These are phyloP conservation scores for Pharnaceum exiguum DNA, from an alignment of 148 eudicot genomes.

Conservation along the genomic window DNA sequence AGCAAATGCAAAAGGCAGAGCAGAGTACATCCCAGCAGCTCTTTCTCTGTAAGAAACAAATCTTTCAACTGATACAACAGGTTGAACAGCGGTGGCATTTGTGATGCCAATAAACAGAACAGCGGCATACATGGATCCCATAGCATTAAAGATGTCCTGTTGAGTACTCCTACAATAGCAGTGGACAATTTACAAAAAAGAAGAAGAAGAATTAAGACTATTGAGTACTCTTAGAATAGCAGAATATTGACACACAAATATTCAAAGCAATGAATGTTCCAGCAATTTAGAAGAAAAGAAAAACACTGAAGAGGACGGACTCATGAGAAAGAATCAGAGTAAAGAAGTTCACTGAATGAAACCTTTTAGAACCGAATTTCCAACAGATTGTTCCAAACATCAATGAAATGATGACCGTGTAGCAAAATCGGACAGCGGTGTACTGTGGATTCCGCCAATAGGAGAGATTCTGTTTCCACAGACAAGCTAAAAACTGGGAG, in stretches of 20 bases:
- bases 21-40: slow-evolving; percentile 95
- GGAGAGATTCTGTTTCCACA: slow-evolving; percentile 75
- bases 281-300: neutral
- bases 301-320: too few species aligned
- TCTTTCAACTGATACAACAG: slow-evolving; percentile 76
- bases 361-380: slow-evolving; percentile 78
- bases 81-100: slow-evolving; percentile 81
- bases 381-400: slow-evolving; percentile 86
- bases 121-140: slow-evolving; percentile 97
- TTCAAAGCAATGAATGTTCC: too few species aligned
- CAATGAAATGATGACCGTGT: slow-evolving; percentile 68
- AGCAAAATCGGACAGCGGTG: slow-evolving; percentile 78
- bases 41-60: slow-evolving; percentile 80
- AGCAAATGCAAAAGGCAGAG: slow-evolving; percentile 79
- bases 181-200: neutral
- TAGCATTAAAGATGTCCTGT: slow-evolving; percentile 84
- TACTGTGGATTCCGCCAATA: slow-evolving; percentile 78
- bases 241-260: neutral
- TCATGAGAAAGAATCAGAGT: neutral
- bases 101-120: slow-evolving; percentile 87
- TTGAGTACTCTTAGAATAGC: neutral
- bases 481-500: slow-evolving; percentile 56
- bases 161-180: slow-evolving; percentile 50
- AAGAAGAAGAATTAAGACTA: neutral
- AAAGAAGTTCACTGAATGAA: neutral